Conservation (phyloP, 768 basidiomycete genomes). For the Neoboletus subvelutipes region DNA sequence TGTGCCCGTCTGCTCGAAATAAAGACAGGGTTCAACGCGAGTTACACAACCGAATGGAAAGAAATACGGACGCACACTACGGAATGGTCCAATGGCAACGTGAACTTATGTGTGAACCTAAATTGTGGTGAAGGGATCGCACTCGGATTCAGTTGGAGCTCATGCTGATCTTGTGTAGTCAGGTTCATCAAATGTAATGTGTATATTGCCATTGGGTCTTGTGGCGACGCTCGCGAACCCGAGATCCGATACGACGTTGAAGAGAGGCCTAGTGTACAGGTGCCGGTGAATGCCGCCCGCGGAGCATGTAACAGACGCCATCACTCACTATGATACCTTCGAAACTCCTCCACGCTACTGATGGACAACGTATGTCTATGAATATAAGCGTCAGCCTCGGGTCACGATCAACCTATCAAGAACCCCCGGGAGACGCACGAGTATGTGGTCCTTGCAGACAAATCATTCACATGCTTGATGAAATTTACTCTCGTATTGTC, state of each 20-base stretch:
- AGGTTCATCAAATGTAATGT: slow-evolving; percentile 30
- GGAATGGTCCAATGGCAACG: slow-evolving; percentile 18
- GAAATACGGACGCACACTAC: slow-evolving; percentile 13
- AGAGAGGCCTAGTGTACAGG: neutral
- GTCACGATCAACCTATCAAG: neutral
- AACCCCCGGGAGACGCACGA: slow-evolving; percentile 8
- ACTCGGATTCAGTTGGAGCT: slow-evolving; percentile 24
- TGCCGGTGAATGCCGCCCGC: neutral
- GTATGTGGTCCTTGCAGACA: slow-evolving; percentile 2
- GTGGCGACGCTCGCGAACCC: slow-evolving; percentile 7
- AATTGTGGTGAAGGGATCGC: slow-evolving; percentile 27
- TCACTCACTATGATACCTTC: neutral
- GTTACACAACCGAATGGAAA: neutral
- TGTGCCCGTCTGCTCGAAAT: slow-evolving; percentile 36
- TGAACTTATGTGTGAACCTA: slow-evolving; percentile 13
- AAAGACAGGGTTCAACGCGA: neutral
- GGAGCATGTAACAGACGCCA: neutral
- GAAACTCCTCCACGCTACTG: neutral
- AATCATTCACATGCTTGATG: slow-evolving; percentile 19
- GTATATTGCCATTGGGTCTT: slow-evolving; percentile 17
- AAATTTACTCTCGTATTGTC: slow-evolving; percentile 11
- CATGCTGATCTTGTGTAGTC: slow-evolving; percentile 29
- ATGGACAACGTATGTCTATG: slow-evolving; percentile 15
- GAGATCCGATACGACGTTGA: neutral
- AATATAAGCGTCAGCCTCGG: neutral